Percentiles rank a stretch among this genome's conserved stretches.
Conservation (phyloP, 805 yeast genomes). For the Maudiozyma pseudohumilis region DNA sequence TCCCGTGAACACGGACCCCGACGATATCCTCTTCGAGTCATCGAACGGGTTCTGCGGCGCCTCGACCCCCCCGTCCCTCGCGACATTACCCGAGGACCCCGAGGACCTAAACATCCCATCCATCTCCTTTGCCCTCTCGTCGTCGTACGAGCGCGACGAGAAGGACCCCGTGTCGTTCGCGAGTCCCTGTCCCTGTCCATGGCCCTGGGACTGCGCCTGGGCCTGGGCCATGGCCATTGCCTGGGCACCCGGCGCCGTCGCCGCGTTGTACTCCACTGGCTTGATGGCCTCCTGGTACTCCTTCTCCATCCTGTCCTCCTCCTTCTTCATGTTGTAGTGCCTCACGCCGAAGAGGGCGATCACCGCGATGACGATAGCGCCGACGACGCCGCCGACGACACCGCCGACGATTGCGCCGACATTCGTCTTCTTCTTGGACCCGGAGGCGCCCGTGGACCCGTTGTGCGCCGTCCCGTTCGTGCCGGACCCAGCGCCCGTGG, state of each 20-base stretch:
- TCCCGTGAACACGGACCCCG: conserved; percentile 82
- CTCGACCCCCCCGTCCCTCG: neutral
- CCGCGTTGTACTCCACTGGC: conserved; percentile 31
- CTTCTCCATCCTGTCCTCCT: conserved; percentile 43
- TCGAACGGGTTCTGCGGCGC: conserved; percentile 58
- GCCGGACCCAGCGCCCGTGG: conserved; percentile 6
- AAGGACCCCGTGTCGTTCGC: conserved; percentile 2
- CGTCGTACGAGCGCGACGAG: conserved; percentile 7
- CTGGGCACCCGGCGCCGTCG: conserved; percentile 2
- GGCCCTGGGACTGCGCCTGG: too few relatives aligned
- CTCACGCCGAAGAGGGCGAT: conserved; percentile 33
- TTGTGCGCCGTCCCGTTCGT: conserved; percentile 1
- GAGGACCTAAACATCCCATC: conserved; percentile 2
- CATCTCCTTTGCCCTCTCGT: conserved; percentile 1
- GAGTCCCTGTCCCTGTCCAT: too few relatives aligned
- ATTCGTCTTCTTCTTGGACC: conserved; percentile 17
- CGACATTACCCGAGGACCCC: neutral
- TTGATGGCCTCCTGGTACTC: conserved; percentile 51
- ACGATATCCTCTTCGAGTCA: conserved; percentile 74
- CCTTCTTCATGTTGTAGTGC: conserved; percentile 29
- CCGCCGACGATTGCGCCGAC: conserved; percentile 57
- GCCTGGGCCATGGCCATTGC: too few relatives aligned
- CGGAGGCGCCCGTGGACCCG: conserved; percentile 2
- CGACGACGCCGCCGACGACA: conserved; percentile 47
- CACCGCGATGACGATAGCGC: conserved; percentile 34